Conservation (phyloP, 345 rosid genomes). For the Citropsis articulata region DNA sequence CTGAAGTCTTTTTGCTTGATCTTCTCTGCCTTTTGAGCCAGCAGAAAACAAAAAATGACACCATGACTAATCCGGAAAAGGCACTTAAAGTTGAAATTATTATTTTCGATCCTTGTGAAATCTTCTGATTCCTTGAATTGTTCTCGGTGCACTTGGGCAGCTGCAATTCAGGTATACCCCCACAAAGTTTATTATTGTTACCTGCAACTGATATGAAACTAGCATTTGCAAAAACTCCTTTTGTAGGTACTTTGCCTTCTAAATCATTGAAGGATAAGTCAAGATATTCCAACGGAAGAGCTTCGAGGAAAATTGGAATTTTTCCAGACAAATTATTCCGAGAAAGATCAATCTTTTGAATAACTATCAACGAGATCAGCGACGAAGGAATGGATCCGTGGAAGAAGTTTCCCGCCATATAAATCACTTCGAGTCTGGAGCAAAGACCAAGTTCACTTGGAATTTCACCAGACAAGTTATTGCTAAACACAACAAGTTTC, state of each 20-base stretch:
- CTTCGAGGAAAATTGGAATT: no score
- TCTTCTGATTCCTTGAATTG: neutral
- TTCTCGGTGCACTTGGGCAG: neutral
- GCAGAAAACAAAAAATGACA: neutral
- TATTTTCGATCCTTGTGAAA: neutral
- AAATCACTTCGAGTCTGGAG: neutral
- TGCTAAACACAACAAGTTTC: neutral
- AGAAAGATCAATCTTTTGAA: no score
- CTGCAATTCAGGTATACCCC: no score
- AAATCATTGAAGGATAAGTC: no score
- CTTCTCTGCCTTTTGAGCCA: neutral
- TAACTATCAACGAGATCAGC: neutral
- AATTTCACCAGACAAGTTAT: neutral
- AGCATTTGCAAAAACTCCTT: no score
- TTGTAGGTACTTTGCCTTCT: no score
- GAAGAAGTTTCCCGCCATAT: neutral
- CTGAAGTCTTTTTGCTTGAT: neutral
- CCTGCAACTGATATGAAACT: no score
- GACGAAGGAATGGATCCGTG: slow-evolving; percentile 9
- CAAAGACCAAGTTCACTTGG: slow-evolving; percentile 9
- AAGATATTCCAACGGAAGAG: no score
- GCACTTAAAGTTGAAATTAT: neutral
- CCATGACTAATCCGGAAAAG: neutral
- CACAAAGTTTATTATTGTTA: no score
- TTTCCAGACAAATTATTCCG: no score